Percentiles rank a stretch among this genome's conserved stretches.
phyloP scores from a whole-genome alignment of 495 filamentous ascomycete genomes.

The Neurospora sp. region DNA sequence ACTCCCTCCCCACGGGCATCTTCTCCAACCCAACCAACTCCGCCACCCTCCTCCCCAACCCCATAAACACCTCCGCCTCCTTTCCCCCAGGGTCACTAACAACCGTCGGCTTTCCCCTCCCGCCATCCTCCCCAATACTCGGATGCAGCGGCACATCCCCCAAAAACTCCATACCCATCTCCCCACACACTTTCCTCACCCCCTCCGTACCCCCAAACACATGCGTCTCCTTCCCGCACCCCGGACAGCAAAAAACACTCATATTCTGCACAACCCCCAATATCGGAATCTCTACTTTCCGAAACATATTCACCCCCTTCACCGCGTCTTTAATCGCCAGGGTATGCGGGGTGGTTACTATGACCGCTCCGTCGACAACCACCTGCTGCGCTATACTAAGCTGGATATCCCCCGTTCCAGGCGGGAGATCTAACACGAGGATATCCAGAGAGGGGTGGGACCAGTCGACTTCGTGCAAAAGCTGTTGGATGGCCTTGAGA shows the following conservation, averaged over 20 bases:
- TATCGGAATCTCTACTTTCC: slow-evolving; percentile 62
- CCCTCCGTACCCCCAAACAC: slow-evolving; percentile 60
- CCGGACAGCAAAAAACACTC: slow-evolving; percentile 74
- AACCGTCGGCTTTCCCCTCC: slow-evolving; percentile 82
- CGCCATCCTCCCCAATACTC: slow-evolving; percentile 79
- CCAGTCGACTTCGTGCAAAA: slow-evolving; percentile 92
- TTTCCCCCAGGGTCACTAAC: slow-evolving; percentile 70
- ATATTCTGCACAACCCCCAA: slow-evolving; percentile 97
- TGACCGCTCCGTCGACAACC: slow-evolving; percentile 67
- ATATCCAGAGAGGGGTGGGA: slow-evolving; percentile 55
- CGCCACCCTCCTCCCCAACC: slow-evolving; percentile 54
- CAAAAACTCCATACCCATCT: slow-evolving; percentile 52
- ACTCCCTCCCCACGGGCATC: not conserved
- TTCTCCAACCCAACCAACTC: slow-evolving; percentile 33
- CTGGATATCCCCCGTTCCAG: slow-evolving; percentile 90
- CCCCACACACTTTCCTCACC: slow-evolving; percentile 28
- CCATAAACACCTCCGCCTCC: slow-evolving; percentile 59
- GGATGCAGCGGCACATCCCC: slow-evolving; percentile 88
- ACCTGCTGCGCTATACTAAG: slow-evolving; percentile 89
- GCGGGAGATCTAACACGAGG: slow-evolving; percentile 83
- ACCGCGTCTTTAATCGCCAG: slow-evolving; percentile 82
- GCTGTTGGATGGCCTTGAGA: slow-evolving; percentile 91
- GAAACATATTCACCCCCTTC: slow-evolving; percentile 85
- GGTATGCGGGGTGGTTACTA: slow-evolving; percentile 89
- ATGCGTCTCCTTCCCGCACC: slow-evolving; percentile 60